Percentiles rank a stretch among this genome's conserved stretches.
phyloP scores from a whole-genome alignment of 768 basidiomycete species.

The Lepiota brunneoincarnata region DNA sequence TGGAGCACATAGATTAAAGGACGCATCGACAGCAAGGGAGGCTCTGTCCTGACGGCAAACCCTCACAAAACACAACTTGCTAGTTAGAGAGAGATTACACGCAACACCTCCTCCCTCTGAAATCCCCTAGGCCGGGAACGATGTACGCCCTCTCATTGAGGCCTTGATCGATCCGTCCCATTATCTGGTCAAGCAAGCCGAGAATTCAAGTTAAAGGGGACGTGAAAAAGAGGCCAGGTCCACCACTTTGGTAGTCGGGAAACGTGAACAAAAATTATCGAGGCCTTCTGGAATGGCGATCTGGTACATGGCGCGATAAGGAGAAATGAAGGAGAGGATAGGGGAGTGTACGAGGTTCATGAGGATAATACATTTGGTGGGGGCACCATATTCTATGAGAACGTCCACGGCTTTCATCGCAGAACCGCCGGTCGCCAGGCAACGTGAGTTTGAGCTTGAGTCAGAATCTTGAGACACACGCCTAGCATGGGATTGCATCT shows the following conservation, averaged over 20 bases:
- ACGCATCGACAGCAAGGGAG: no score
- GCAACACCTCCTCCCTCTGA: slow-evolving; percentile 81
- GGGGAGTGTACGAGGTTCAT: slow-evolving; percentile 73
- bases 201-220: neutral
- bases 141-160: slow-evolving; percentile 91
- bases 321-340: slow-evolving; percentile 1
- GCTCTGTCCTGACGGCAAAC: no score
- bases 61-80: no score
- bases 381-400: slow-evolving; percentile 85
- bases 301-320: slow-evolving; percentile 34
- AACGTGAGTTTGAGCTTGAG: neutral
- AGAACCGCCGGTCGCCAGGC: slow-evolving; percentile 87
- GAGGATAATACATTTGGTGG: slow-evolving; percentile 93
- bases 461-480: slow-evolving; percentile 29
- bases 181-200: slow-evolving; percentile 52
- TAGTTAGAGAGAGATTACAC: neutral
- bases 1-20: no score
- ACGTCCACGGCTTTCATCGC: slow-evolving; percentile 98
- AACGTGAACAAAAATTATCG: slow-evolving; percentile 70
- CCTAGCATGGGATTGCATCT: slow-evolving; percentile 98
- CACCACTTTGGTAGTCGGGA: slow-evolving; percentile 76
- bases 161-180: slow-evolving; percentile 95
- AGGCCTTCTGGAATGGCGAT: slow-evolving; percentile 91
- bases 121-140: slow-evolving; percentile 95
- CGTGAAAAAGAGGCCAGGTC: neutral